Evolutionary conservation across 2,329 filamentous ascomycete genomes (phyloP), one percentile per base, ranked within the genome.

Genomic region (Bimuria novae-zelandiae): DNA sequence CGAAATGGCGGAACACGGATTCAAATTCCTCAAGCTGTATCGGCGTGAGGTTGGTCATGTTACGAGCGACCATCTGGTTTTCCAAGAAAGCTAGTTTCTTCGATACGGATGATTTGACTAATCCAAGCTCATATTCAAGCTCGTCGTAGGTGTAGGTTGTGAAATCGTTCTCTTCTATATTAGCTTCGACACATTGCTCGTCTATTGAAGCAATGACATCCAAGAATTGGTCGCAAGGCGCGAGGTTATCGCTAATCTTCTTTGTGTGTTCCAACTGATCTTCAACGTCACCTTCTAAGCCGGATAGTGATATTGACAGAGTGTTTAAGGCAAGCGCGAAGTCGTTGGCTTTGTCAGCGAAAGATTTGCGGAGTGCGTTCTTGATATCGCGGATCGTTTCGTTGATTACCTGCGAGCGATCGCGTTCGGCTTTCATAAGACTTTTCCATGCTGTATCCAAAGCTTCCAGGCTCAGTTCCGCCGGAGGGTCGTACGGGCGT

Each of bases 81-180:
- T 99, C 93, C 50, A 99, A 80, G 78, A 99, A 99, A 37, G 89
- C 88, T 51, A 97, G 84, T 77, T 99, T 99, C 80, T 97, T 99
- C 60, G 92, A 89, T 23, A 97, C 93, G 10, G 90, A 94, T 25
- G 89, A 88, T 71, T 92, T 92, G 52, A 97, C 94, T 25, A 99
- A 82, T 14, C 90, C 87, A 53, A 97, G 82, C 76, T 99, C 94
- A 76, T 99, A 99, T 55, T 87, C 86, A 36, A 99, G 82, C 76
- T 99, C 94, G 70, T 99, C 94, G 73, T 97, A 94, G 8, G 93
- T 96, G 76, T 97, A 97, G 7, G 93, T 97, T n/a, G 94, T 99
- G 74, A 94, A 97, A 78, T 99, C 94, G 75, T 99, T 99, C 69
- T 99, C 94, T 75, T 99, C 94, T 59, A 99, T 97, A 72, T 99